Evolutionary conservation across 345 rosid species (phyloP), one percentile per base, ranked within the genome.

Genomic region (Hirschfeldia incana): DNA sequence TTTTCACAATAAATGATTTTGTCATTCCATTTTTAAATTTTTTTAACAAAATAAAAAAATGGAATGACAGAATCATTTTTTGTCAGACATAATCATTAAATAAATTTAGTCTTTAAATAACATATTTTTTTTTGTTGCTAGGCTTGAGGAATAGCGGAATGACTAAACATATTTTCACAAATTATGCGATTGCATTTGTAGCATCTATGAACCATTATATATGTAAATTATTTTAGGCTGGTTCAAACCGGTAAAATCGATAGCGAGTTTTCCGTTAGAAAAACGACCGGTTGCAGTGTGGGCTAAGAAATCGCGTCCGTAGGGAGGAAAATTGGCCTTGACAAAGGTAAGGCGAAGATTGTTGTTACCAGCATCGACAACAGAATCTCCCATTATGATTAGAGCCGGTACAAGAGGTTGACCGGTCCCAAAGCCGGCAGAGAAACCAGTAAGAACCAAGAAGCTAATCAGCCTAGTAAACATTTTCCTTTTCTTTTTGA

Each of bases 231-330:
- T 51, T 51, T 51, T 51, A 51, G 5, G 28, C 70, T 85, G 57
- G 85, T 84, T 46, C 80, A 44, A 30, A 84, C 88, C 85, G 42
- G 78, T 8, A 21, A 85, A 65, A 70, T 87, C 90, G 0, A 83
- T 66, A 11, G 88, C 83, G 58, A 87, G 67, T 44, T 75, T 77
- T 6, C 93, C 95, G 62, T 87, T 89, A 72, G 90, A 84, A 80
- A 89, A 92, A 81, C 95, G 84, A 33, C 93, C 90, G 5, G 90
- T 85, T 12, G 91, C 95, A 3, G 83, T 89, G 1, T 84, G 87
- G 60, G 84, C 82, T 79, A 71, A 78, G 86, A 91, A 91, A 39
- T 89, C 91, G 36, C 87, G 85, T 7, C 94, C 94, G 1, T 88
- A 87, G 8, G 90, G 91, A 69, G 85, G 88, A 30, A 84, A 85